These are phyloP conservation scores for Aphanomyces invadans DNA, from an alignment of 352 stramenopile genomes.

Conservation along the genomic window DNA sequence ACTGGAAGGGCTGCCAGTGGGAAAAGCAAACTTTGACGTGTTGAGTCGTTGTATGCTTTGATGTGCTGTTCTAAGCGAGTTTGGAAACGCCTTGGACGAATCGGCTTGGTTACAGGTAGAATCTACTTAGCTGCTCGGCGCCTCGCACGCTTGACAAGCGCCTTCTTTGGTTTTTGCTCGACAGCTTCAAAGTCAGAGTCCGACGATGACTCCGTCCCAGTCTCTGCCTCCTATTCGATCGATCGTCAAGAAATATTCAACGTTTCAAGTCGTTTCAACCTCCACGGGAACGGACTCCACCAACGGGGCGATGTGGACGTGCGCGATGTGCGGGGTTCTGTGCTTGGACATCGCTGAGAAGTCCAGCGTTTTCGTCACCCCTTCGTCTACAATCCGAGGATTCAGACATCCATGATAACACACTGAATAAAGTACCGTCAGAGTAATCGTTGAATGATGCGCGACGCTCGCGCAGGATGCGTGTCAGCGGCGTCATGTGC, in stretches of 20 bases:
- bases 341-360: too few species aligned
- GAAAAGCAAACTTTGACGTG: too few species aligned
- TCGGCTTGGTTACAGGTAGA: too few species aligned
- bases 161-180: not conserved
- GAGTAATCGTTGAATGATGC: not conserved
- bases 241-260: too few species aligned
- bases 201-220: not conserved
- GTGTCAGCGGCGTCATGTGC: slow-evolving; percentile 23
- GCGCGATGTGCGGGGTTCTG: too few species aligned
- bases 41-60: too few species aligned
- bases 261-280: too few species aligned
- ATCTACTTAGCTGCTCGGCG: not conserved
- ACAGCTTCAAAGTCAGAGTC: slow-evolving; percentile 7
- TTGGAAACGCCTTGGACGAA: too few species aligned
- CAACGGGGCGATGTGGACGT: not conserved
- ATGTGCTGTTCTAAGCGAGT: too few species aligned
- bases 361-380: not conserved
- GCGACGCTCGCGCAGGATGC: slow-evolving; percentile 15
- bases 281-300: not conserved
- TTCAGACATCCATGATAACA: not conserved
- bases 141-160: not conserved
- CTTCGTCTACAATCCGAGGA: not conserved
- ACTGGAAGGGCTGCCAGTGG: too few species aligned
- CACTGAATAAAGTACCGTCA: not conserved
- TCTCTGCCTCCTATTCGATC: not conserved